phyloP scores from a whole-genome alignment of 1,284 basidiomycete species.

The Salmacisia buchloeana region DNA sequence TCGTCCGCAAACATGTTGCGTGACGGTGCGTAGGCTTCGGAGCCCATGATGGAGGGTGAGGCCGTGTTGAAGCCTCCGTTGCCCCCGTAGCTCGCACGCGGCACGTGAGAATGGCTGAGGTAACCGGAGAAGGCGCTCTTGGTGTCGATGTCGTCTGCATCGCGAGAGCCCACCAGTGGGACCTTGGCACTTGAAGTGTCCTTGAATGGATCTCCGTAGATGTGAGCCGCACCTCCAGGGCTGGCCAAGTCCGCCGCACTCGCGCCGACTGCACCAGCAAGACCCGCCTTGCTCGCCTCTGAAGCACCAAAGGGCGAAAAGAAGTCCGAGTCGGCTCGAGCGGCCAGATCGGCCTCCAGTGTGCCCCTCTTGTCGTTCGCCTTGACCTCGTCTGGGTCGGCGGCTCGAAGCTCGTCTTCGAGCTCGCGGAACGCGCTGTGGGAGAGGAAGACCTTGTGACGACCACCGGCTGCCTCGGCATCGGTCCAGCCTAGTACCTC shows the following conservation, averaged over 20 bases:
- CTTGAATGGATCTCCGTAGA: slow-evolving; percentile 46
- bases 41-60: slow-evolving; percentile 25
- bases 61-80: slow-evolving; percentile 20
- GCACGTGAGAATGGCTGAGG: not conserved
- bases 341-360: slow-evolving; percentile 63
- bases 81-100: slow-evolving; percentile 24
- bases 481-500: slow-evolving; percentile 65
- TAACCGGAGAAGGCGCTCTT: slow-evolving; percentile 29
- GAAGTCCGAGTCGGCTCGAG: slow-evolving; percentile 54
- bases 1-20: slow-evolving; percentile 83
- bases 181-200: slow-evolving; percentile 55
- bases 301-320: slow-evolving; percentile 57
- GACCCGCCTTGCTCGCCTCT: slow-evolving; percentile 40
- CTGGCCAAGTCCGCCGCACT: slow-evolving; percentile 52
- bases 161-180: slow-evolving; percentile 59
- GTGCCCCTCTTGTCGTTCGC: slow-evolving; percentile 59
- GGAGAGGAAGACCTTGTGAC: slow-evolving; percentile 77
- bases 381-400: slow-evolving; percentile 59
- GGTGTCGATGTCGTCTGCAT: slow-evolving; percentile 19
- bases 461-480: slow-evolving; percentile 70
- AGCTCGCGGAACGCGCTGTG: slow-evolving; percentile 80
- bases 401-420: slow-evolving; percentile 75
- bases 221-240: slow-evolving; percentile 52
- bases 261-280: slow-evolving; percentile 22
- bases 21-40: slow-evolving; percentile 70